phyloP scores from a whole-genome alignment of 2,329 filamentous ascomycete species.

The Pseudodiploospora longispora region DNA sequence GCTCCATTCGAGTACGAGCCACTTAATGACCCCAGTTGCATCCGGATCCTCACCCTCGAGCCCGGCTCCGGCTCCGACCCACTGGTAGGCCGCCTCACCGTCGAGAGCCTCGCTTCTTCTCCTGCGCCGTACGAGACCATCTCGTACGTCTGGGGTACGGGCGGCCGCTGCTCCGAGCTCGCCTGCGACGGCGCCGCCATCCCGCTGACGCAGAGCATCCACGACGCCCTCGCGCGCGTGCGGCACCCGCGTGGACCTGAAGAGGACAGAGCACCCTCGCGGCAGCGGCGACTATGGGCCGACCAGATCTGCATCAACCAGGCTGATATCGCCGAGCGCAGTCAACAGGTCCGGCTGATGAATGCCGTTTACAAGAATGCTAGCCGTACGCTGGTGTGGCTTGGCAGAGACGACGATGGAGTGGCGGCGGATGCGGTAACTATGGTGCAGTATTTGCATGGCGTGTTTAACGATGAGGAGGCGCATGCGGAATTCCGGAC shows the following conservation, averaged over 20 bases:
- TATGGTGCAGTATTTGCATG: conserved; percentile 19
- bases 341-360: conserved; percentile 30
- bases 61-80: conserved; percentile 20
- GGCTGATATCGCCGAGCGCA: conserved; percentile 25
- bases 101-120: conserved; percentile 13
- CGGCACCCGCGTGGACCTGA: conserved; percentile 12
- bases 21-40: conserved; percentile 13
- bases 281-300: conserved; percentile 26
- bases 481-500: conserved; percentile 19
- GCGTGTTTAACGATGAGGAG: conserved; percentile 22
- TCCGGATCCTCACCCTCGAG: conserved; percentile 25
- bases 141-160: conserved; percentile 29
- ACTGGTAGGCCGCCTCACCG: conserved; percentile 18
- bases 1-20: conserved; percentile 11
- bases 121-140: conserved; percentile 22
- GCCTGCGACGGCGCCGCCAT: conserved; percentile 16
- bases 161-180: conserved; percentile 15
- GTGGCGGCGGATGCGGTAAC: conserved; percentile 20
- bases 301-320: conserved; percentile 36
- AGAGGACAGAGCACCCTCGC: not conserved
- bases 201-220: conserved; percentile 21
- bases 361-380: conserved; percentile 28
- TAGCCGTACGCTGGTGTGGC: conserved; percentile 25
- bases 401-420: conserved; percentile 21
- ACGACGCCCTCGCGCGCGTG: conserved; percentile 22